Evolutionary conservation across 331 rosid genomes (phyloP), one percentile per base, ranked within the genome.

Genomic region (Rosa hybrid): DNA sequence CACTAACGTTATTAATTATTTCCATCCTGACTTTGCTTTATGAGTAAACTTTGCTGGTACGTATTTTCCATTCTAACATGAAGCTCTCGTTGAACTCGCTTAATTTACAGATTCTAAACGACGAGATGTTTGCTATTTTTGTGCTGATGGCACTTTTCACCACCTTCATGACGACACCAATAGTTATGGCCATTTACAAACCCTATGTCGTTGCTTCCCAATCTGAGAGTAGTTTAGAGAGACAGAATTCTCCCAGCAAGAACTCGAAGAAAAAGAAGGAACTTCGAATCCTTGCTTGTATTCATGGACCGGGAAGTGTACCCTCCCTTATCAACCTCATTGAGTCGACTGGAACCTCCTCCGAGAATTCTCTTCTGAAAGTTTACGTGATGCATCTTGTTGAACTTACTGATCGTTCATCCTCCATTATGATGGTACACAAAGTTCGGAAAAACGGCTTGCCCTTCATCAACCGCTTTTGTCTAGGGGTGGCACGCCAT

Each of bases 61-160:
- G 18, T 25, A 25, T 62, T 62, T 23, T 62, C 41, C 68, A 62
- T 62, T 62, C 7, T 27, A 27, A 62, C 39, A 27, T 11, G 5
- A 62, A 27, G 7, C 13, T 62, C 34, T 27, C 9, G 14, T 25
- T 5, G 42, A 62, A 62, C 18, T 62, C 12, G 68, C 68, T 12
- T 62, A 62, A 25, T 25, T 67, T 13, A 11, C 86, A 94, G 97
- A 94, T 94, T 42, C 54, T 94, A 1, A 94, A 91, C 64, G 95
- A 91, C 12, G 95, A 94, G 85, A 82, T 85, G 63, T 91, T 94
- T 54, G 95, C 98, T n/a, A 91, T 94, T 46, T 67, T 94, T 74
- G 94, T 92, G 0, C 89, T 94, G 0, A 94, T 92, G 97, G 97
- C 98, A 23, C 79, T 94, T 4, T 90, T 94, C 77, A 92, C 97